Percentiles rank a stretch among this genome's conserved stretches.
These are phyloP conservation scores for Lentinula aciculospora DNA, from an alignment of 768 basidiomycete genomes.

Conservation along the genomic window DNA sequence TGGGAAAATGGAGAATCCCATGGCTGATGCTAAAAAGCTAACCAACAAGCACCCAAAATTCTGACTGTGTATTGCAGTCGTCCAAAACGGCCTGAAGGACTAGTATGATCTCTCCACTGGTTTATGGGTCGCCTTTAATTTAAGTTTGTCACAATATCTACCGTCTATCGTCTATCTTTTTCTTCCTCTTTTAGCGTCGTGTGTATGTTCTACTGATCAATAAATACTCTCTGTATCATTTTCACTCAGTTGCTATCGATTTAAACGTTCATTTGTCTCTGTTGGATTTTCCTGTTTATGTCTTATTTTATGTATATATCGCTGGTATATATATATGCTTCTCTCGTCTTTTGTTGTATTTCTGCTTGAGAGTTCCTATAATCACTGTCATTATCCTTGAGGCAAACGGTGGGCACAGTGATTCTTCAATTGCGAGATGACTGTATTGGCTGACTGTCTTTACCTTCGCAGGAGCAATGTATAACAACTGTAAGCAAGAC, in stretches of 20 bases:
- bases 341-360: not conserved
- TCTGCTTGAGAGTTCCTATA: not conserved
- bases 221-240: not conserved
- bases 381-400: too few relatives aligned
- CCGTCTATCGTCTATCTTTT: not conserved
- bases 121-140: too few relatives aligned
- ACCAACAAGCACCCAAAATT: not conserved
- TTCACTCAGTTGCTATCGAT: not conserved
- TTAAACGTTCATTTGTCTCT: not conserved
- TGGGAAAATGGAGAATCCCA: not conserved
- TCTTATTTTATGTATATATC: not conserved
- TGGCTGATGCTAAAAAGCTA: too few relatives aligned
- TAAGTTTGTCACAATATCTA: not conserved
- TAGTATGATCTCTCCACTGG: too few relatives aligned
- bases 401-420: not conserved
- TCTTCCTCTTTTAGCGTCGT: not conserved
- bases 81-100: too few relatives aligned
- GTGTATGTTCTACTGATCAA: not conserved
- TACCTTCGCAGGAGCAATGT: not conserved
- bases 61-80: not conserved
- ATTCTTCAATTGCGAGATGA: not conserved
- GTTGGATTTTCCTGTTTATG: not conserved
- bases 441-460: not conserved
- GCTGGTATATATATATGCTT: not conserved
- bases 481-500: not conserved